A percentile compares a stretch with the other conserved stretches of the same genome.
These are phyloP conservation scores for Acidiella bohemica DNA, from an alignment of 495 filamentous ascomycete genomes.

Conservation along the genomic window DNA sequence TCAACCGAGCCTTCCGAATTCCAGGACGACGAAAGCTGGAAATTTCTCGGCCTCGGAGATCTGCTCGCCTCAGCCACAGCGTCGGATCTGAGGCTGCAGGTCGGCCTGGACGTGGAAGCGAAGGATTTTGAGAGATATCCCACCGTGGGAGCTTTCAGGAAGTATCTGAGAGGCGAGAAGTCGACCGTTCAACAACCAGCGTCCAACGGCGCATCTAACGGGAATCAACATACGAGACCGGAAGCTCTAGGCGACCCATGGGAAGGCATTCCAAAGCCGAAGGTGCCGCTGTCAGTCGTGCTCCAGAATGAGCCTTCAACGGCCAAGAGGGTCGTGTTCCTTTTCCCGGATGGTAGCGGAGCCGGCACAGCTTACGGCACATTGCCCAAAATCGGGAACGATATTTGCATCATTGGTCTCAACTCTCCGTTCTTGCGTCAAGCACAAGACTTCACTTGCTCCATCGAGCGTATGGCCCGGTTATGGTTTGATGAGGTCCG, in stretches of 20 bases:
- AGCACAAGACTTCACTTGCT: conserved; percentile 14
- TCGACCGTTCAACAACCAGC: no score
- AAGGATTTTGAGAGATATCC: conserved; percentile 30
- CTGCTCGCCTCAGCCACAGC: conserved; percentile 13
- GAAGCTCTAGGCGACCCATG: conserved; percentile 11
- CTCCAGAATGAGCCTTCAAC: conserved; percentile 17
- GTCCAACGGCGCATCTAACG: not conserved
- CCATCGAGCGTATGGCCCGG: conserved; percentile 14
- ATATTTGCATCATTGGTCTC: conserved; percentile 13
- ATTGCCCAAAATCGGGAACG: conserved; percentile 7
- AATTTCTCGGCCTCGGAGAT: conserved; percentile 14
- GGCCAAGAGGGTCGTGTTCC: conserved; percentile 13
- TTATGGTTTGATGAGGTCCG: conserved; percentile 12
- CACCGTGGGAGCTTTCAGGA: conserved; percentile 32
- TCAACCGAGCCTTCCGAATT: conserved; percentile 14
- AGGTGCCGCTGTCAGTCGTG: conserved; percentile 17
- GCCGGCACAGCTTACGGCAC: conserved; percentile 18
- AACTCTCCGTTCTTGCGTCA: conserved; percentile 18
- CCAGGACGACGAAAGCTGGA: conserved; percentile 17
- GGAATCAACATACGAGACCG: not conserved
- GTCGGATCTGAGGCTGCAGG: conserved; percentile 17
- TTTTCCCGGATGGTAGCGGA: conserved; percentile 23
- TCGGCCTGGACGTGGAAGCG: conserved; percentile 29
- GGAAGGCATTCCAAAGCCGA: conserved; percentile 16
- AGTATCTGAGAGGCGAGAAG: conserved; percentile 22